Conservation (phyloP, 306 rosid species). For the Rosa multiflora region DNA sequence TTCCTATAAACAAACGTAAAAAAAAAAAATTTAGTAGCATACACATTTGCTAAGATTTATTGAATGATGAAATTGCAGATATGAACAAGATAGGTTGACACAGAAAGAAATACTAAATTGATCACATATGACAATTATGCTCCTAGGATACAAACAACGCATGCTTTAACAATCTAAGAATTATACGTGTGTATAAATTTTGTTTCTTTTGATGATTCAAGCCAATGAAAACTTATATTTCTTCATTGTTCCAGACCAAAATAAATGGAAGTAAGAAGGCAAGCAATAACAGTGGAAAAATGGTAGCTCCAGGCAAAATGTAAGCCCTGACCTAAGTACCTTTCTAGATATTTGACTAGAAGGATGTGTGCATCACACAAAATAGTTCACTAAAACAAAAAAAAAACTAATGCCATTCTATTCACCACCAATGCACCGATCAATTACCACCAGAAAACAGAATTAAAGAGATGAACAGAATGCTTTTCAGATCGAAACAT, state of each 20-base stretch:
- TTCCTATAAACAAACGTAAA: slow-evolving; percentile 20
- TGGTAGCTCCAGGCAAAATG: no score
- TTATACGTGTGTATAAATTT: not conserved
- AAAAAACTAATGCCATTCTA: no score
- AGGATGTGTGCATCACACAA: no score
- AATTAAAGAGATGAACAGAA: not conserved
- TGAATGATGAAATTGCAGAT: not conserved
- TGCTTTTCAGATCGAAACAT: not conserved
- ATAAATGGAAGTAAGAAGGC: not conserved
- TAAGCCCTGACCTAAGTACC: no score
- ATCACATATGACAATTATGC: not conserved
- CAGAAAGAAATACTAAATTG: not conserved
- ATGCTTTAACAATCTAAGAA: not conserved
- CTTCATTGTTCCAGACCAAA: not conserved
- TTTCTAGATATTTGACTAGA: no score
- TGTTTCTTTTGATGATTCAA: not conserved
- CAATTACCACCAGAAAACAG: not conserved
- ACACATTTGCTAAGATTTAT: not conserved
- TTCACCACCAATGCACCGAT: no score
- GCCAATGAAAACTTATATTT: not conserved
- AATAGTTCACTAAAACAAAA: no score
- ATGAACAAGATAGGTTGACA: not conserved
- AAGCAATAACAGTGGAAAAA: not conserved
- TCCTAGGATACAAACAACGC: not conserved
- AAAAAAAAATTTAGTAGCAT: not conserved